A percentile compares a stretch with the other conserved stretches of the same genome.
These are phyloP conservation scores for Arabidopsis lyrata DNA, from an alignment of 441 rosid species.

Conservation along the genomic window DNA sequence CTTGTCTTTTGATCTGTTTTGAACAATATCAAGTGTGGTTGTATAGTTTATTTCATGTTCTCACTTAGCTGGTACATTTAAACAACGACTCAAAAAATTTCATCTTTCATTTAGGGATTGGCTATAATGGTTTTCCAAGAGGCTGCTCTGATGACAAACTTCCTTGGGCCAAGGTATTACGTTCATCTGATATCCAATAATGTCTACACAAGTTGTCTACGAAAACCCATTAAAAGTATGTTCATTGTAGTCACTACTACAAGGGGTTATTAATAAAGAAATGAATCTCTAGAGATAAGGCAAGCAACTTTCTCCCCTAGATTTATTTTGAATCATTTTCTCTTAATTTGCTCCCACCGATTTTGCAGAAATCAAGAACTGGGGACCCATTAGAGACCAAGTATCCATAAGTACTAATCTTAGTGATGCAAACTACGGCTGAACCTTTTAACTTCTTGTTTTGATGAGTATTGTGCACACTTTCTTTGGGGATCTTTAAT, in stretches of 20 bases:
- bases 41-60: too few species aligned
- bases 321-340: constrained; percentile 12
- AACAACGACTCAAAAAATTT: not conserved
- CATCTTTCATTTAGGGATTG: constrained; percentile 66
- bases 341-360: constrained; percentile 3
- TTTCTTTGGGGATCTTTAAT: not conserved
- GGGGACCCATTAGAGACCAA: constrained; percentile 88
- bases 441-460: constrained; percentile 17
- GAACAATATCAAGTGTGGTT: not conserved
- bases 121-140: constrained; percentile 98
- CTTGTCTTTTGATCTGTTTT: constrained; percentile 11
- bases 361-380: constrained; percentile 72
- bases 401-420: constrained; percentile 70
- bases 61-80: not conserved
- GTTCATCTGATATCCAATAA: not conserved
- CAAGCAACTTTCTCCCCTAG: constrained; percentile 7
- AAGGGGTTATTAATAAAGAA: too few species aligned
- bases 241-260: too few species aligned
- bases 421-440: constrained; percentile 7
- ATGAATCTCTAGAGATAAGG: constrained; percentile 19
- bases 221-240: constrained; percentile 1
- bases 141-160: constrained; percentile 97
- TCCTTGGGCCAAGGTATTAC: constrained; percentile 94
- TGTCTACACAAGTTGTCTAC: not conserved
- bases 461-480: constrained; percentile 17